Conservation (phyloP, 331 rosid species). For the Prunus yedoensis region DNA sequence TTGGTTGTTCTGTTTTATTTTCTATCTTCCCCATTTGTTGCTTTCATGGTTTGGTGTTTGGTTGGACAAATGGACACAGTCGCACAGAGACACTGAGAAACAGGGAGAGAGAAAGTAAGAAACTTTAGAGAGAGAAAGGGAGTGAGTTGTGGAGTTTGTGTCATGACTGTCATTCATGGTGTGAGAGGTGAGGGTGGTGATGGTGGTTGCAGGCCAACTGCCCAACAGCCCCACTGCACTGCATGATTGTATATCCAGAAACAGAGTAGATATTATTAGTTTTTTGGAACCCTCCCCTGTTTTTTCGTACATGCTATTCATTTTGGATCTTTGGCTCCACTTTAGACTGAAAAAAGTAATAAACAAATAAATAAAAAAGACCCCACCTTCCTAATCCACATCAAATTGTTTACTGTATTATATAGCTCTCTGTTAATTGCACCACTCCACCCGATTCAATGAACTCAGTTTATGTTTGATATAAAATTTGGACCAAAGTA, state of each 20-base stretch:
- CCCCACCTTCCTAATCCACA: neutral
- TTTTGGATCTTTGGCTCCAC: neutral
- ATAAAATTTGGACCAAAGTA: neutral
- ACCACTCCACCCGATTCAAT: neutral
- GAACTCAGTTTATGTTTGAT: neutral
- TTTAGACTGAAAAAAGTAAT: too few relatives aligned
- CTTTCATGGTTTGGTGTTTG: slow-evolving; percentile 34
- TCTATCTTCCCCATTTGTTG: neutral
- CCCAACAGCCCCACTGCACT: slow-evolving; percentile 23
- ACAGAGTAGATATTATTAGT: neutral
- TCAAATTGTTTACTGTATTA: neutral
- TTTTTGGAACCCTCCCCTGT: neutral
- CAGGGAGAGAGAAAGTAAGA: neutral
- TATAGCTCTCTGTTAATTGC: neutral
- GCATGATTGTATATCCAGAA: neutral
- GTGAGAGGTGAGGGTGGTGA: slow-evolving; percentile 12
- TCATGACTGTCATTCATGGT: neutral
- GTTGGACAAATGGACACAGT: slow-evolving; percentile 16
- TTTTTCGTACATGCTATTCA: too few relatives aligned
- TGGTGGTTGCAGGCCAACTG: slow-evolving; percentile 34
- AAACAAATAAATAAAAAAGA: too few relatives aligned
- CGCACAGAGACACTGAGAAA: neutral
- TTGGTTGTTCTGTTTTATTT: slow-evolving; percentile 4
- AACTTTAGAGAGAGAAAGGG: neutral
- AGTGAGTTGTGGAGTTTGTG: neutral